phyloP scores from a whole-genome alignment of 768 basidiomycete genomes.

The Ramaria sp. region DNA sequence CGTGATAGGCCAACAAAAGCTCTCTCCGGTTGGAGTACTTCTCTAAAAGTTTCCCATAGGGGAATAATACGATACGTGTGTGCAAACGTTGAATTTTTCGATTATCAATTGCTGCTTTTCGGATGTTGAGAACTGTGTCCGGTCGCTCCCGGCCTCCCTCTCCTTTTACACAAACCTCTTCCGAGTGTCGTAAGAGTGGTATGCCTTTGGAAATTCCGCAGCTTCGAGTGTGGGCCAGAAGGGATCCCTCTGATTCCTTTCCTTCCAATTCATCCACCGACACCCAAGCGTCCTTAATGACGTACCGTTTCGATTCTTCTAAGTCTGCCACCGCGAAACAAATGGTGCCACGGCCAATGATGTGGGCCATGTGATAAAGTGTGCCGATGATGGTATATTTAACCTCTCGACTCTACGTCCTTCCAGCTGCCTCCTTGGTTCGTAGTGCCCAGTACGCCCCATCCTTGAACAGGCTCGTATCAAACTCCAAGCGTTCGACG shows the following conservation, averaged over 20 bases:
- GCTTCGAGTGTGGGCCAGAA: neutral
- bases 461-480: neutral
- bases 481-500: neutral
- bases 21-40: neutral
- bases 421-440: neutral
- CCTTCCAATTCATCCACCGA: neutral
- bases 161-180: neutral
- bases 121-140: neutral
- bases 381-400: neutral
- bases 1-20: neutral
- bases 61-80: neutral
- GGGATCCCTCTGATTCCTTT: neutral
- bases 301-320: neutral
- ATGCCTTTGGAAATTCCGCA: neutral
- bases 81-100: neutral
- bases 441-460: neutral
- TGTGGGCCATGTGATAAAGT: neutral
- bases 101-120: neutral
- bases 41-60: neutral
- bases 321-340: neutral
- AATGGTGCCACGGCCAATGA: neutral
- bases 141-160: neutral
- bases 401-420: too few species aligned
- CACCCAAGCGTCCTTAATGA: conserved; percentile 1
- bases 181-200: neutral